Evolutionary conservation across 306 rosid species (phyloP), one percentile per base, ranked within the genome.

Genomic region (Begonia fuchsioides): DNA sequence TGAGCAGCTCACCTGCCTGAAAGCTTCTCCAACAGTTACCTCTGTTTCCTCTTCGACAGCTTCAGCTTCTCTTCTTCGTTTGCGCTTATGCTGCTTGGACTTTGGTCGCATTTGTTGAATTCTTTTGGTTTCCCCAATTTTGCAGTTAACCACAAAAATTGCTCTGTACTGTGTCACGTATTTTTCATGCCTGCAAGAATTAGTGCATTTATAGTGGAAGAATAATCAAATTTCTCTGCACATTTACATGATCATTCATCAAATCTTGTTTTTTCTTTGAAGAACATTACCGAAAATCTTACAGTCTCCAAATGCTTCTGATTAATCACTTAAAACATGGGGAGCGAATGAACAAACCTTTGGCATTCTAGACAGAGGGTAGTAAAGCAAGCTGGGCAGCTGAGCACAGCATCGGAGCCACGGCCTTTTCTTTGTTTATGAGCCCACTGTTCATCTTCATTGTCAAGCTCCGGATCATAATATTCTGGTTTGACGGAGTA

Each of bases 321-420:
- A 20, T 20, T 20, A 20, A 20, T 20, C 32, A 20, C 32, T 6
- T 20, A 8, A 47, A 13, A 16, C 17, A 8, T 55, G 17, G 32
- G 13, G 39, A 47, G 57, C n/a, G 17, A 56, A 50, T 18, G 43
- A 15, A 50, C 44, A 44, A 66, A 86, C 93, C 93, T 81, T 57
- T 81, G 93, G 45, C 82, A 81, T 67, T 81, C 86, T 32, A 81
- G 75, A 66, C 85, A 86, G 46, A 86, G 82, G 8, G 88, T 81
- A 58, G 80, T 78, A 62, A 86, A 86, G 57, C 95, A 81, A 64
- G 80, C 78, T 48, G 88, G 88, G 64, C 95, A 86, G 66, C 88
- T 78, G 43, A 86, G 93, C 39, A 86, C 88, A 8, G 85, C 85
- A 74, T 81, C 93, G 62, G 93, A 78, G 14, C 17, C 60, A 17